These are phyloP conservation scores for Tetragonia tetragonoides DNA, from an alignment of 148 eudicot genomes.

Conservation along the genomic window DNA sequence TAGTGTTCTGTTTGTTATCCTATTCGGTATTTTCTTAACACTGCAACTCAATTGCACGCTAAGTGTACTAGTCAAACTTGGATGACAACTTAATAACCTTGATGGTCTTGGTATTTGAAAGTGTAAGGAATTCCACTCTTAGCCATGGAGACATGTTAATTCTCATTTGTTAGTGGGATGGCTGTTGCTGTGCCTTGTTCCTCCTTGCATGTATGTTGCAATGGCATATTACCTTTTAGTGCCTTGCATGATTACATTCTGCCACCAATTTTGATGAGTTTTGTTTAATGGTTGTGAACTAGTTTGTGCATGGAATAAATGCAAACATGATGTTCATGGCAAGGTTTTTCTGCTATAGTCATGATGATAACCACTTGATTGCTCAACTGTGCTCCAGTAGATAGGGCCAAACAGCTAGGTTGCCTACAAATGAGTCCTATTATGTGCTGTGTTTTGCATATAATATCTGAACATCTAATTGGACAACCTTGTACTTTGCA, in stretches of 20 bases:
- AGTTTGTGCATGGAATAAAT: neutral
- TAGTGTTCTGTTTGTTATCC: neutral
- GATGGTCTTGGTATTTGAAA: neutral
- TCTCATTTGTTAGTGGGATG: neutral
- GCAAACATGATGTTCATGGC: neutral
- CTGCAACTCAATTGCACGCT: neutral
- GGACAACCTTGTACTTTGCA: slow-evolving; percentile 31
- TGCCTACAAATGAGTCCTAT: neutral
- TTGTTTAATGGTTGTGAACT: neutral
- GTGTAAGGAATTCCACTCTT: neutral
- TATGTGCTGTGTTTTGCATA: neutral
- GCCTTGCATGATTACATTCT: neutral
- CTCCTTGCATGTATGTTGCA: neutral
- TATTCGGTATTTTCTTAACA: neutral
- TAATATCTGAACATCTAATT: neutral
- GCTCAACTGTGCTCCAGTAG: neutral
- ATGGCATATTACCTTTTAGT: neutral
- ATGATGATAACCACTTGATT: neutral
- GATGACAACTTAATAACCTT: neutral
- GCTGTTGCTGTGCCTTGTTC: neutral
- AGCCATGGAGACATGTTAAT: neutral
- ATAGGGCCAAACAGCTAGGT: neutral
- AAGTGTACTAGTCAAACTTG: neutral
- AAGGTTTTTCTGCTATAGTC: neutral
- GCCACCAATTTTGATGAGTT: neutral